Evolutionary conservation across 1,139 yeast genomes (phyloP), one percentile per base, ranked within the genome.

Genomic region (Oligophagozyma castellii): DNA sequence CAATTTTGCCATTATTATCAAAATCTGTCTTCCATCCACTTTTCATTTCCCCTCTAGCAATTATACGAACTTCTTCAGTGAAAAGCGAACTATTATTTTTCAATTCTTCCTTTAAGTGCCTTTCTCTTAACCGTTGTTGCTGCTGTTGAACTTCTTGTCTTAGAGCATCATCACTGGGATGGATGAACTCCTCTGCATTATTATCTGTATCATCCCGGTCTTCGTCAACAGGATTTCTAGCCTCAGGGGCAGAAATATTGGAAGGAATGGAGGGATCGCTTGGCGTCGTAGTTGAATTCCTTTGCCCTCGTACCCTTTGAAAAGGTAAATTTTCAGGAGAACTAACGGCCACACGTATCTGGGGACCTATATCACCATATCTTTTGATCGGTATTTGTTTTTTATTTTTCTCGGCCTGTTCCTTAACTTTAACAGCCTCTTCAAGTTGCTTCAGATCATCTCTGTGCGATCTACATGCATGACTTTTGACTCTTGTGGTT

Each of bases 21-120:
- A 77, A 86, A 54, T 92, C 96, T 0, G 93, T 73, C 53, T 89
- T 89, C 98, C 98, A 89, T 4, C 98, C 98, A 14, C 70, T 64
- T 49, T 78, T 80, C 46, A 83, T 56, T 35, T 80, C 93, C 5
- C 95, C 95, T 32, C 73, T 69, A 10, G 76, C 68, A 8, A 89
- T 62, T 2, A 80, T 70, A 25, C 89, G 63, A 1, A 68, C 65
- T 44, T 83, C 94, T 46, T 83, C 92, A 5, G 74, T 55, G 40
- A 67, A 75, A 10, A 77, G 46, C 13, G 68, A 56, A 14, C 56
- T 51, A 16, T 55, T 57, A n/a, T 48, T 46, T 29, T 51, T 48
- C 19, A 42, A 29, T 24, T 48, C 53, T 28, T 46, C 46, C 28
- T 48, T 42, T 5, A 48, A 29, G 28, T 47, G 52, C 31, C 49